Evolutionary conservation across 176 grass and related monocot genomes (phyloP), one percentile per base, ranked within the genome.

Genomic region (Alloteropsis semialata): DNA sequence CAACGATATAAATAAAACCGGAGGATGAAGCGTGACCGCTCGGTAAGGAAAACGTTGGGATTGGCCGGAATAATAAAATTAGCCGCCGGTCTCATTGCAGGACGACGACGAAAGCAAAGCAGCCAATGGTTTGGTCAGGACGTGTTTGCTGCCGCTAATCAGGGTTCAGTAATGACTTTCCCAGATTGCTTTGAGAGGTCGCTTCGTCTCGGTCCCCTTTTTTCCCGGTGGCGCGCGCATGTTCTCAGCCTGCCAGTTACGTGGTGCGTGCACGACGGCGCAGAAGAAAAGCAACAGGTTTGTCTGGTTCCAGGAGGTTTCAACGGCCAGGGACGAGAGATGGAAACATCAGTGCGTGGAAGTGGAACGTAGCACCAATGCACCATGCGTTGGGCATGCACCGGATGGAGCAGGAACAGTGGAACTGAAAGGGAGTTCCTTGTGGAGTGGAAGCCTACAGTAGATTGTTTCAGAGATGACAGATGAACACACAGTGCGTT

Each of bases 91-190:
- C 6, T 37, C 19, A 19, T 48, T 24, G 55, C 19, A 50, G 70
- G 58, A 48, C 70, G 22, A 36, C 81, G 22, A n/a, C n/a, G n/a
- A n/a, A n/a, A n/a, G n/a, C n/a, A n/a, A 75, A 55, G 5, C 34
- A 22, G 21, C 76, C 57, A 74, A 80, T 65, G 1, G 67, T 80
- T 65, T 56, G 68, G 45, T 63, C 24, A 17, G 56, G 73, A 44
- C 68, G 45, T 73, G 84, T 86, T 72, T 80, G 76, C 76, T 65
- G 84, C 45, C 75, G 55, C 34, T 19, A 19, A 65, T 80, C 32
- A 62, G 43, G 74, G 67, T 32, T 32, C 41, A 32, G 66, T 13
- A 78, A 75, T 18, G 57, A 60, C 43, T 72, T 73, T 60, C 29
- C 29, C 36, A 75, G 56, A 45, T 60, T 46, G 15, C 59, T 75